These are phyloP conservation scores for Aureobasidium zeae DNA, from an alignment of 2,329 filamentous ascomycete species.

Conservation along the genomic window DNA sequence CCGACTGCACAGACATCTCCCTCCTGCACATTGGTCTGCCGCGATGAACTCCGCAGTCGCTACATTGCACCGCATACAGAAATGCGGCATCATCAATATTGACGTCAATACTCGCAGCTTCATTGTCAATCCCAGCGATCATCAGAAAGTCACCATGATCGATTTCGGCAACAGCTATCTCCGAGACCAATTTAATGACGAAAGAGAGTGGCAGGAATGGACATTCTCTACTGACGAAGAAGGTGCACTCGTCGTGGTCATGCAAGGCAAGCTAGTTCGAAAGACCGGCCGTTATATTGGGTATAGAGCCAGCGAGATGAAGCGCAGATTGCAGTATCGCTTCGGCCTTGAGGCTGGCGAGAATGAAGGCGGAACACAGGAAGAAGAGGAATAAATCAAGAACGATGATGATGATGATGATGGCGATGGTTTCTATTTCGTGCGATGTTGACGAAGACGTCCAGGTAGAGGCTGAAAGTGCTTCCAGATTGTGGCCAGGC, in stretches of 20 bases:
- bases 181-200: neutral
- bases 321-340: neutral
- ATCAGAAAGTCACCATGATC: conserved; percentile 3
- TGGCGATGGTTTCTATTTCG: too few relatives aligned
- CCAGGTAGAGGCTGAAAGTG: too few relatives aligned
- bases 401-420: too few relatives aligned
- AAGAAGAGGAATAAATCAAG: conserved; percentile 2
- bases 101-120: conserved; percentile 6
- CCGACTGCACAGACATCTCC: neutral
- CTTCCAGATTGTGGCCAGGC: too few relatives aligned
- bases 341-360: neutral
- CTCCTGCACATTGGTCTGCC: neutral
- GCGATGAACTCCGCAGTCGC: neutral
- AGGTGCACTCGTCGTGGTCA: neutral
- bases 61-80: neutral
- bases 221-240: too few relatives aligned
- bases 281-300: neutral
- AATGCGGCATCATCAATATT: neutral
- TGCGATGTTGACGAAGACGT: too few relatives aligned
- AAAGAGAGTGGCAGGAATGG: neutral
- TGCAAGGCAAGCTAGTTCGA: neutral
- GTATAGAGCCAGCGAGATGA: neutral
- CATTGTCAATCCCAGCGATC: neutral
- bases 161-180: neutral
- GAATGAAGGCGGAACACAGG: neutral